phyloP scores from a whole-genome alignment of 2,329 filamentous ascomycete genomes.

The Diaporthe nobilis region DNA sequence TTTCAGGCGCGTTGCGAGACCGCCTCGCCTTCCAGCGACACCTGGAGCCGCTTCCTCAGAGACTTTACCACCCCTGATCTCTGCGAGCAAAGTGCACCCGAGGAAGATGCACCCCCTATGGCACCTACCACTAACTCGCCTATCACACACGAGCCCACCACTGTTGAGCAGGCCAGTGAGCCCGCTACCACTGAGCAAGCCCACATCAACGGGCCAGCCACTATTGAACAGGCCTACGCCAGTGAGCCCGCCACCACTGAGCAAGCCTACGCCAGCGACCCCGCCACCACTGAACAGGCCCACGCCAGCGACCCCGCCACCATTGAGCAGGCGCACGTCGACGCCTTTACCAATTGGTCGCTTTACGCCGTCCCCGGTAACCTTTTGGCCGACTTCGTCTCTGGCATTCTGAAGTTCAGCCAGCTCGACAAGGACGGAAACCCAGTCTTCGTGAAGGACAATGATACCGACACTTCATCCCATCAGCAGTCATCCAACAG shows the following conservation, averaged over 20 bases:
- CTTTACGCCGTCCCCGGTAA: slow-evolving; percentile 46
- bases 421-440: slow-evolving; percentile 61
- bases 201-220: background rate
- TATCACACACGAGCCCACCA: background rate
- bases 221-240: background rate
- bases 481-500: slow-evolving; percentile 54
- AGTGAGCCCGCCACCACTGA: background rate
- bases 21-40: slow-evolving; percentile 27
- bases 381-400: slow-evolving; percentile 70
- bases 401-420: slow-evolving; percentile 67
- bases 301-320: background rate
- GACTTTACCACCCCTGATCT: slow-evolving; percentile 19
- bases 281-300: background rate
- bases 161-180: background rate
- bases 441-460: slow-evolving; percentile 69
- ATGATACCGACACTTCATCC: slow-evolving; percentile 53
- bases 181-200: background rate
- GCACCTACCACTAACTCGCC: background rate
- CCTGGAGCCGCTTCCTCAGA: slow-evolving; percentile 17
- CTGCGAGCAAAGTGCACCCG: background rate
- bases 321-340: slow-evolving; percentile 56
- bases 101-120: slow-evolving; percentile 4
- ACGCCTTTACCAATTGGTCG: slow-evolving; percentile 60
- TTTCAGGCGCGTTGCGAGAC: slow-evolving; percentile 36
- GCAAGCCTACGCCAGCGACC: background rate